Conservation (phyloP, 352 stramenopile genomes). For the Globisporangium sylvaticum region DNA sequence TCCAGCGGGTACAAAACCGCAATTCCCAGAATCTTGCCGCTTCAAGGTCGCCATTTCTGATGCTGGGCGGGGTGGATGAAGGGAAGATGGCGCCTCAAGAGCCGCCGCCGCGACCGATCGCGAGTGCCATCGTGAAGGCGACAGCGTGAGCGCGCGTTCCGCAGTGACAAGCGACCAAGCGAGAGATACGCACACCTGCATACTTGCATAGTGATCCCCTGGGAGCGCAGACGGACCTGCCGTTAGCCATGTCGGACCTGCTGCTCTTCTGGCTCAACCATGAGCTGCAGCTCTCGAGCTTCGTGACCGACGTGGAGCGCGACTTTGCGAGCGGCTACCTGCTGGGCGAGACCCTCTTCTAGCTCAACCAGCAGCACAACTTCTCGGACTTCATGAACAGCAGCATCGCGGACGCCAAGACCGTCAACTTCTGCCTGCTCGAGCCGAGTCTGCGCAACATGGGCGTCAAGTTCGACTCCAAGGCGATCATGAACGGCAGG, state of each 20-base stretch:
- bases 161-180: not conserved
- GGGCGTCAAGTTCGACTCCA: conserved; percentile 75
- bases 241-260: conserved; percentile 55
- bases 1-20: not conserved
- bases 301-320: conserved; percentile 57
- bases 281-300: conserved; percentile 64
- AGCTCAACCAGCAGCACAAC: conserved; percentile 89
- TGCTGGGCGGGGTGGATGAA: not conserved
- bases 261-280: conserved; percentile 83
- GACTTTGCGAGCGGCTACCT: conserved; percentile 87
- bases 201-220: no score
- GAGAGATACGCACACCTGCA: not conserved
- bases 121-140: not conserved
- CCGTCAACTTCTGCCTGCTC: conserved; percentile 88
- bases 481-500: conserved; percentile 79
- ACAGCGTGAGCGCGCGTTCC: not conserved
- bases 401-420: conserved; percentile 72
- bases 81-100: not conserved
- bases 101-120: conserved; percentile 10
- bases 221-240: no score
- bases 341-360: conserved; percentile 77
- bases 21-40: not conserved
- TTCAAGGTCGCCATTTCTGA: not conserved
- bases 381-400: conserved; percentile 78
- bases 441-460: conserved; percentile 73